Base-by-base conservation (phyloP, 257 asterid genomes). In the Handroanthus guayacan region DNA sequence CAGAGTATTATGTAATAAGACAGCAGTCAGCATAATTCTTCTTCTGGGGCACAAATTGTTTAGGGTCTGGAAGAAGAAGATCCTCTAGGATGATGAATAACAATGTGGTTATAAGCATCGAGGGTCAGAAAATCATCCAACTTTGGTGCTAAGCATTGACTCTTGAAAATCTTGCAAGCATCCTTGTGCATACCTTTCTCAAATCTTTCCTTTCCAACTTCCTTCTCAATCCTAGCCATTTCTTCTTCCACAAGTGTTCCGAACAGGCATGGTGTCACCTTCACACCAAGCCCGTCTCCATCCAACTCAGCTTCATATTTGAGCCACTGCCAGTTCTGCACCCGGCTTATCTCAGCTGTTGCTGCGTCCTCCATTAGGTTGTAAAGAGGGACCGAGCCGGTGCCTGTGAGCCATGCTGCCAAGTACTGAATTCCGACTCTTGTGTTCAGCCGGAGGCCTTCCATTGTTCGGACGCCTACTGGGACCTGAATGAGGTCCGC, bases 361-460 rank as follows among this genome's bases (percentile, higher is more conserved):
- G 99, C 99, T 1, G 98, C 98, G 6, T 95, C 99, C 79, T 95
- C 98, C 99, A 95, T 95, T 1, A 93, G 95, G 85, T 93, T 91
- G 90, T 95, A 93, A 5, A 93, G 97, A 0, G 99, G 98, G 61
- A 95, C 98, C 0, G 99, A 88, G 0, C 97, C 98, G 0, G 93
- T 72, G 47, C 97, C 99, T 0, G 91, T 87, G 6, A 95, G 86
- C 99, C 99, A 95, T 0, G 97, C 98, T 0, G 97, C 98, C 20
- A 93, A 61, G 83, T 93, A 95, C 80, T 91, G 98, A 74, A 93
- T 91, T 4, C 99, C 99, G 2, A 93, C 97, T 64, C 97, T 77
- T 0, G 97, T 90, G 89, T 95, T 95, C 69, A 93, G 95, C 9
- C 96, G 84, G 71, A 95, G 97, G 75, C 98, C 99, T 45, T 90